Evolutionary conservation across 495 filamentous ascomycete species (phyloP).

Genomic region (Penicillium pancosmium): DNA sequence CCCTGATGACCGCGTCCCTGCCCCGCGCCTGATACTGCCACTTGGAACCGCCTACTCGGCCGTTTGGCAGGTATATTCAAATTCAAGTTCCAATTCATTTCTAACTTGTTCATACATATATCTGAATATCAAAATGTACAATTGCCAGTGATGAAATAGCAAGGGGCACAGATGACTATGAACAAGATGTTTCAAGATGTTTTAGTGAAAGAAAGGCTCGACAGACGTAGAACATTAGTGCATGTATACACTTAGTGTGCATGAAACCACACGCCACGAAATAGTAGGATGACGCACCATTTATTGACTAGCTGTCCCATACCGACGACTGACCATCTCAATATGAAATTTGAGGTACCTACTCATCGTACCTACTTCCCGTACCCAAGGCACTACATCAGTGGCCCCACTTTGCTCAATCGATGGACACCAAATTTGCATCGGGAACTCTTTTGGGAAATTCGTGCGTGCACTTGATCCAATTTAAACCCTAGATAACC

Average conservation of each 20-base stretch:
- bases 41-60: neutral
- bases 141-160: no score
- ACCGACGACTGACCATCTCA: no score
- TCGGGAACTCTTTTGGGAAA: constrained; percentile 1
- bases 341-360: neutral
- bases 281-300: neutral
- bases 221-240: no score
- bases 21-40: constrained; percentile 10
- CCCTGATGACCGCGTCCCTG: constrained; percentile 1
- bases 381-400: neutral
- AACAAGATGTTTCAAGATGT: no score
- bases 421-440: neutral
- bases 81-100: no score
- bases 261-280: neutral
- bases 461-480: neutral
- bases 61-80: no score
- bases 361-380: no score
- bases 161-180: no score
- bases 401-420: neutral
- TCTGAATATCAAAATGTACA: no score
- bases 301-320: neutral
- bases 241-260: no score
- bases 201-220: no score
- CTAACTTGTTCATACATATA: no score
- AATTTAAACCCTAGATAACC: neutral